Conservation (phyloP, 768 basidiomycete species). For the Xerocomus brunneocitrinus region DNA sequence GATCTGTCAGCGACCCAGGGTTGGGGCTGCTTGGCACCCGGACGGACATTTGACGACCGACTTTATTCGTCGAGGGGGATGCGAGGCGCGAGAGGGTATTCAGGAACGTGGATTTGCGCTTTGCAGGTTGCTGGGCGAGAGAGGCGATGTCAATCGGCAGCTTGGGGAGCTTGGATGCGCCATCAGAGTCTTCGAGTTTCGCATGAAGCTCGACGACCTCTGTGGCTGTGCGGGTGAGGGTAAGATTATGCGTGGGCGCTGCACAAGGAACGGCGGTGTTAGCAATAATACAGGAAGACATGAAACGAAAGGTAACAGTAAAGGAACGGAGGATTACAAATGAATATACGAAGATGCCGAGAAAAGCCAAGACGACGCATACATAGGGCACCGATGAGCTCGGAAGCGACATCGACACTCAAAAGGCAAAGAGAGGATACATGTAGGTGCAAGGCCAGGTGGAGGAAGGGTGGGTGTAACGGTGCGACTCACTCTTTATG, state of each 20-base stretch:
- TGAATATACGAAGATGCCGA: slow-evolving; percentile 12
- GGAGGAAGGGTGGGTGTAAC: slow-evolving; percentile 23
- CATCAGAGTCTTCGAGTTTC: slow-evolving; percentile 67
- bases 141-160: slow-evolving; percentile 56
- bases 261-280: slow-evolving; percentile 28
- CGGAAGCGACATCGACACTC: slow-evolving; percentile 24
- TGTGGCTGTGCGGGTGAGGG: slow-evolving; percentile 70
- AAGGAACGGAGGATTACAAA: slow-evolving; percentile 13
- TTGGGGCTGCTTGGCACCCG: slow-evolving; percentile 29
- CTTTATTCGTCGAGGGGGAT: slow-evolving; percentile 60
- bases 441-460: slow-evolving; percentile 13
- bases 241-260: slow-evolving; percentile 90
- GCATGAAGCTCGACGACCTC: slow-evolving; percentile 81
- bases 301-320: slow-evolving; percentile 13
- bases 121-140: slow-evolving; percentile 48
- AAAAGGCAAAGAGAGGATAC: slow-evolving; percentile 18
- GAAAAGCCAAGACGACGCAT: slow-evolving; percentile 14
- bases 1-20: slow-evolving; percentile 33
- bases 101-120: slow-evolving; percentile 80
- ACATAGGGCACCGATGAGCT: slow-evolving; percentile 21
- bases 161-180: slow-evolving; percentile 51
- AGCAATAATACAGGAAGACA: slow-evolving; percentile 20
- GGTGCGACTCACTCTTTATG: slow-evolving; percentile 72
- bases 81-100: slow-evolving; percentile 83
- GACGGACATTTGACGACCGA: slow-evolving; percentile 37